Evolutionary conservation across 1,284 basidiomycete species (phyloP).

Genomic region (Naganishia albida): DNA sequence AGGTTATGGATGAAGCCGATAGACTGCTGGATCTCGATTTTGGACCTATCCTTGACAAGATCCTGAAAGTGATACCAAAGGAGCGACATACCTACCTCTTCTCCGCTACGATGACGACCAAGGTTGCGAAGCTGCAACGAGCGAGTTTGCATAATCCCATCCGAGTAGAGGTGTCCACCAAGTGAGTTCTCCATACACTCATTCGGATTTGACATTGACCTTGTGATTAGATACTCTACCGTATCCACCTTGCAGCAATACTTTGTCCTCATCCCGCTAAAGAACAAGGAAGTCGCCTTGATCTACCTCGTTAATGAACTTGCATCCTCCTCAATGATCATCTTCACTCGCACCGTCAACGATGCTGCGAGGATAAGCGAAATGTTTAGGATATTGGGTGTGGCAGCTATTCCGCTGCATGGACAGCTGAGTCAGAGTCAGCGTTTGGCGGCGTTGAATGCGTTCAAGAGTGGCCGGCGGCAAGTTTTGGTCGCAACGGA

Average conservation of each 20-base stretch:
- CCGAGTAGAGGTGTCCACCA: conserved; percentile 89
- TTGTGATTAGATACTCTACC: conserved; percentile 77
- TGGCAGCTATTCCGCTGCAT: conserved; percentile 93
- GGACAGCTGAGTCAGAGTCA: conserved; percentile 94
- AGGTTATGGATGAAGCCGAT: conserved; percentile 98
- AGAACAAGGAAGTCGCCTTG: conserved; percentile 89
- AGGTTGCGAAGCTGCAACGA: conserved; percentile 94
- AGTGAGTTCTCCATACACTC: conserved; percentile 61
- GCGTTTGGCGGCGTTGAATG: conserved; percentile 88
- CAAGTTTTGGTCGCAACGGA: conserved; percentile 94
- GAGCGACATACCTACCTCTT: conserved; percentile 96
- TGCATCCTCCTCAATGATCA: conserved; percentile 89
- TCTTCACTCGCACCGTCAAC: conserved; percentile 94
- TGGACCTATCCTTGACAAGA: conserved; percentile 94
- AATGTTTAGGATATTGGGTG: conserved; percentile 85
- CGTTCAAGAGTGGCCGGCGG: conserved; percentile 94
- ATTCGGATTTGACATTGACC: background rate
- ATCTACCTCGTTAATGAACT: conserved; percentile 87
- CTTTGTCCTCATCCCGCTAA: conserved; percentile 90
- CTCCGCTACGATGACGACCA: conserved; percentile 99
- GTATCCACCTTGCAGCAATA: conserved; percentile 94
- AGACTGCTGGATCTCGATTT: conserved; percentile 97
- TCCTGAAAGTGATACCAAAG: conserved; percentile 90
- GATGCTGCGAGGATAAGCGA: conserved; percentile 89
- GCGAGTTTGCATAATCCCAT: conserved; percentile 94